These are phyloP conservation scores for Acanthamoeba divionensis DNA, from an alignment of 208 protist genomes.

Conservation along the genomic window DNA sequence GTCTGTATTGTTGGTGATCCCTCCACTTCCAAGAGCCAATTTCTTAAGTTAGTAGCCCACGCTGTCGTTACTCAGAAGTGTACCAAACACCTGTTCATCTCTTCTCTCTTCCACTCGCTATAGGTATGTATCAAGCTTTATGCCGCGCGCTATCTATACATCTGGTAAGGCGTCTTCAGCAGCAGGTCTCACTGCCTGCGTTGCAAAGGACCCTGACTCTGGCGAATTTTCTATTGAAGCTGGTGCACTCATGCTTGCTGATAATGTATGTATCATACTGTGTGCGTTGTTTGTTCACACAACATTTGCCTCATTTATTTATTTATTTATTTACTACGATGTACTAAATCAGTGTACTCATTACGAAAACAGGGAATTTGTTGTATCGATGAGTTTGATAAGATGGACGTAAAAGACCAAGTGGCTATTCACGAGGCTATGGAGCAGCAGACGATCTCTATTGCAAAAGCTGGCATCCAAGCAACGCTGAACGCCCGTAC, in stretches of 20 bases:
- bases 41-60: slow-evolving; percentile 97
- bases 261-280: slow-evolving; percentile 83
- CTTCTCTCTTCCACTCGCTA: not conserved
- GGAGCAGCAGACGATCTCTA: slow-evolving; percentile 99
- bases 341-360: not conserved
- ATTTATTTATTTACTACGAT: no score
- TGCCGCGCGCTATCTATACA: slow-evolving; percentile 97
- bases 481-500: slow-evolving; percentile 99
- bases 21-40: slow-evolving; percentile 97
- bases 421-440: slow-evolving; percentile 99
- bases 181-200: slow-evolving; percentile 88
- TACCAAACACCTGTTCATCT: no score
- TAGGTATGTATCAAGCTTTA: slow-evolving; percentile 86
- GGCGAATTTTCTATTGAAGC: slow-evolving; percentile 99
- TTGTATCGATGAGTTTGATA: slow-evolving; percentile 99
- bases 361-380: slow-evolving; percentile 89
- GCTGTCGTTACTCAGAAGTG: no score
- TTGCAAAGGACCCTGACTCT: slow-evolving; percentile 90
- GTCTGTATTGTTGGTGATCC: slow-evolving; percentile 99
- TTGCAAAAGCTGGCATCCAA: slow-evolving; percentile 97
- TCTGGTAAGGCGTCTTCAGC: slow-evolving; percentile 94
- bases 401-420: slow-evolving; percentile 98
- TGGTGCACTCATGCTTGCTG: slow-evolving; percentile 99
- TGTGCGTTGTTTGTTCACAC: no score
- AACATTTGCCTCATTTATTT: no score